Evolutionary conservation across 2,329 filamentous ascomycete genomes (phyloP).

Genomic region (Ramularia endophylla): DNA sequence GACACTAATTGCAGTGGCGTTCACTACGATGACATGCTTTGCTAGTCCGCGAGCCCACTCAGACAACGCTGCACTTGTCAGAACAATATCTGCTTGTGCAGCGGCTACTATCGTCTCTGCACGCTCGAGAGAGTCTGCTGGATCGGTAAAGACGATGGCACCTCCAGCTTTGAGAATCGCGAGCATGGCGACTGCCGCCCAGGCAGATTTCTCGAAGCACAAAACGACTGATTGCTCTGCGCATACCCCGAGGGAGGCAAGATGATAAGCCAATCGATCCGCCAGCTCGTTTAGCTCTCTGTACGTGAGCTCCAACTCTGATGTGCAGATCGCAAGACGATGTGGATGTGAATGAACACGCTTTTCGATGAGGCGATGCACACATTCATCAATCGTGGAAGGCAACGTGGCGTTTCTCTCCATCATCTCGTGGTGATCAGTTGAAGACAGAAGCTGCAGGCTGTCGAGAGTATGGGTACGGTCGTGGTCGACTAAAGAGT

Average conservation of each 20-base stretch:
- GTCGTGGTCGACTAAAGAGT: no score
- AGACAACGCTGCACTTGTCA: no score
- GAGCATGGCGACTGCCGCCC: conserved; percentile 33
- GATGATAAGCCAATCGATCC: no score
- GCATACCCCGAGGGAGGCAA: conserved; percentile 4
- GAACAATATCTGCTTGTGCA: no score
- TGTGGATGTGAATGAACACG: background rate
- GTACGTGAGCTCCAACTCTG: conserved; percentile 19
- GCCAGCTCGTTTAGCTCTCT: conserved; percentile 5
- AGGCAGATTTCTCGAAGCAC: conserved; percentile 36
- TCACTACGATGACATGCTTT: no score
- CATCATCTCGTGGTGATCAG: no score
- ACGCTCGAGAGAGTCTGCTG: no score
- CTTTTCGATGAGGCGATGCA: background rate
- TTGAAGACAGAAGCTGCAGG: no score
- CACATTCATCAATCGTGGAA: background rate
- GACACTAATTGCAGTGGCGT: conserved; percentile 18
- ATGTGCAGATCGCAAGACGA: background rate
- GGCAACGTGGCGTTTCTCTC: background rate
- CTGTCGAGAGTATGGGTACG: no score
- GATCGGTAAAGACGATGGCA: conserved; percentile 33
- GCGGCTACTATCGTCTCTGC: no score
- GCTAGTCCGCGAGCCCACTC: no score
- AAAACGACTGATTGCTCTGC: conserved; percentile 26
- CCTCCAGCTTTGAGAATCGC: conserved; percentile 36